Base-by-base conservation (phyloP, 805 yeast species). In the Yamadazyma kitorensis region DNA sequence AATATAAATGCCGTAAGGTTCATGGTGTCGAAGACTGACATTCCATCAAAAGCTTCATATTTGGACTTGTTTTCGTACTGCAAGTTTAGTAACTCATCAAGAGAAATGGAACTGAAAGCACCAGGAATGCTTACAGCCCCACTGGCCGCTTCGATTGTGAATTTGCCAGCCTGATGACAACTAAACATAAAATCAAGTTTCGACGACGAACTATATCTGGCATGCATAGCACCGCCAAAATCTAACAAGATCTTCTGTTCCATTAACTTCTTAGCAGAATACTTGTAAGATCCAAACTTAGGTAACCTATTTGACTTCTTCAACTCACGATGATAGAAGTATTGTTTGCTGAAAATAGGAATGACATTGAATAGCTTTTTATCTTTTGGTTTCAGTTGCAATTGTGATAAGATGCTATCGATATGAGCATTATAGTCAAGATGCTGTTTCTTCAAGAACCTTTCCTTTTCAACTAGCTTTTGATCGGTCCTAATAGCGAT, bases 271-370 rank as follows among this genome's bases (percentile, higher is more conserved):
- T 82, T 81, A 4, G 86, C 81, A 0, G 86, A 74, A 61, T 86
- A 85, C 54, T 80, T 80, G 64, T 75, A 83, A 2, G 86, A 77
- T 3, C 95, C 95, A 57, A 80, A 85, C 51, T 74, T 75, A 1
- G 91, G 86, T 24, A 82, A 57, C 30, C 82, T 68, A 22, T 87
- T 86, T 13, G 70, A 57, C 59, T 73, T 78, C 49, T 78, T 78
- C 46, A 85, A 61, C 43, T 80, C 85, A 20, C 88, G 63, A 53
- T 80, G 83, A 51, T 83, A 82, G 60, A 82, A 82, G 55, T 80
- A 82, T 47, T 85, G 91, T 51, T 76, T 85, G 33, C 83, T 79
- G 66, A 82, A 84, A 18, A 72, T 61, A 5, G 73, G 74, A 20
- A 68, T 64, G 21, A 68, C 52, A 74, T 59, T 69, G 60, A 65